phyloP scores from a whole-genome alignment of 768 basidiomycete genomes.

The Trametes meyenii region DNA sequence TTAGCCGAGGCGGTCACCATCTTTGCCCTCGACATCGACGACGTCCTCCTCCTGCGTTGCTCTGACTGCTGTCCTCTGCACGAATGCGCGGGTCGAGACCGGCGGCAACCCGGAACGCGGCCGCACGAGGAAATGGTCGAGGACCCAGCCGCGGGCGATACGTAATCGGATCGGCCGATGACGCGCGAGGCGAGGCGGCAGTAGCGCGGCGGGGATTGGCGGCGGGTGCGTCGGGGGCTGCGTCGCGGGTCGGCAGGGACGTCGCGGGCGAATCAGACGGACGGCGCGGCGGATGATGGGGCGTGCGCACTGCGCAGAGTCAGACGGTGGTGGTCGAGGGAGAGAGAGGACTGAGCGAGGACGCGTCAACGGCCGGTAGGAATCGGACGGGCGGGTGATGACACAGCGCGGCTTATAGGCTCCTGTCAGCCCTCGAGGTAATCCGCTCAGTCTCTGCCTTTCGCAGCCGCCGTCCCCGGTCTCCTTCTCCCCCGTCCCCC shows the following conservation, averaged over 20 bases:
- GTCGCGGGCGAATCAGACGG: background rate
- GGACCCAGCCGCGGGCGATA: background rate
- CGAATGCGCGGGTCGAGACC: background rate
- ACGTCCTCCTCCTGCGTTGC: background rate
- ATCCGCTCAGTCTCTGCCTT: background rate
- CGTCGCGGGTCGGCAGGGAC: slow-evolving; percentile 4
- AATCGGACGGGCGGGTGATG: slow-evolving; percentile 20
- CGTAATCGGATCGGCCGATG: slow-evolving; percentile 16
- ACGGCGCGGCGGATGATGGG: background rate
- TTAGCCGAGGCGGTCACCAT: background rate
- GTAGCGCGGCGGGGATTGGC: background rate
- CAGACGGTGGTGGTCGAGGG: background rate
- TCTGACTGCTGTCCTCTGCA: background rate
- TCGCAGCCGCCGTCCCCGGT: background rate
- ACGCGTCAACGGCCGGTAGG: slow-evolving; percentile 12
- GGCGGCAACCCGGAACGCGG: slow-evolving; percentile 1
- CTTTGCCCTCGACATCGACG: background rate
- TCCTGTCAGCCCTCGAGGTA: slow-evolving; percentile 9
- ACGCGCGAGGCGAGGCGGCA: slow-evolving; percentile 2
- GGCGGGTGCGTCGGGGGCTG: background rate
- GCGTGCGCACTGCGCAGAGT: background rate
- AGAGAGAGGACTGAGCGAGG: background rate
- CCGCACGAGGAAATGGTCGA: background rate
- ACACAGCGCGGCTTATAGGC: slow-evolving; percentile 18
- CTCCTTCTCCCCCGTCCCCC: background rate